A percentile compares a stretch with the other conserved stretches of the same genome.
Conservation (phyloP, 768 basidiomycete genomes). For the Scleroderma bovista region DNA sequence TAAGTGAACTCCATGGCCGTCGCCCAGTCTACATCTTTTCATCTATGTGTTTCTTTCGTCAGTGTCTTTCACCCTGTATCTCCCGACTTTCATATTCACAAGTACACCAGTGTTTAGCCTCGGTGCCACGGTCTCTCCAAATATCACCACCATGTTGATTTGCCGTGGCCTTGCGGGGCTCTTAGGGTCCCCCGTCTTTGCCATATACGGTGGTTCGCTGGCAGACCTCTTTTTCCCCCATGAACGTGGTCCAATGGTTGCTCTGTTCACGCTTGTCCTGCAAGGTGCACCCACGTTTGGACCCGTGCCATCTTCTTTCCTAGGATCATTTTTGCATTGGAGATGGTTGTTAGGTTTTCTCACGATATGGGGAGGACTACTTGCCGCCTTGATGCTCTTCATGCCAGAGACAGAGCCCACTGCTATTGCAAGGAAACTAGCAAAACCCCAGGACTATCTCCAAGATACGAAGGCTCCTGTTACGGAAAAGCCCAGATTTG, state of each 20-base stretch:
- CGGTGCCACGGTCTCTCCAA: slow-evolving; percentile 14
- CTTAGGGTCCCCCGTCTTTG: slow-evolving; percentile 15
- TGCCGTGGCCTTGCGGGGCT: slow-evolving; percentile 20
- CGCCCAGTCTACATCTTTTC: neutral
- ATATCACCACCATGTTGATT: slow-evolving; percentile 10
- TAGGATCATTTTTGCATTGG: slow-evolving; percentile 17
- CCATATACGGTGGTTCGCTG: slow-evolving; percentile 21
- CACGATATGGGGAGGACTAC: slow-evolving; percentile 13
- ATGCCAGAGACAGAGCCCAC: slow-evolving; percentile 18
- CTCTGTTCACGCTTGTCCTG: slow-evolving; percentile 19
- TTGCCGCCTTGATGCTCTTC: slow-evolving; percentile 11
- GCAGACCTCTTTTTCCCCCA: slow-evolving; percentile 19
- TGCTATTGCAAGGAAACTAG: slow-evolving; percentile 13
- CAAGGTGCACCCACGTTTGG: slow-evolving; percentile 24
- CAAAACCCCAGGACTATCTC: neutral
- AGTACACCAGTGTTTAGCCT: slow-evolving; percentile 14
- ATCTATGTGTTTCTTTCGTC: neutral
- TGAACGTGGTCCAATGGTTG: slow-evolving; percentile 18
- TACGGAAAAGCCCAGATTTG: neutral
- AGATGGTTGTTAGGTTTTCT: slow-evolving; percentile 19
- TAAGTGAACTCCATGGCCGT: slow-evolving; percentile 4
- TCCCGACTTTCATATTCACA: neutral
- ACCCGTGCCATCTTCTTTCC: slow-evolving; percentile 20
- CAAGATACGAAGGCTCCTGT: neutral
- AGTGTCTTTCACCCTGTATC: neutral